Conservation (phyloP, 495 filamentous ascomycete species). For the Trichoderma gamsii region DNA sequence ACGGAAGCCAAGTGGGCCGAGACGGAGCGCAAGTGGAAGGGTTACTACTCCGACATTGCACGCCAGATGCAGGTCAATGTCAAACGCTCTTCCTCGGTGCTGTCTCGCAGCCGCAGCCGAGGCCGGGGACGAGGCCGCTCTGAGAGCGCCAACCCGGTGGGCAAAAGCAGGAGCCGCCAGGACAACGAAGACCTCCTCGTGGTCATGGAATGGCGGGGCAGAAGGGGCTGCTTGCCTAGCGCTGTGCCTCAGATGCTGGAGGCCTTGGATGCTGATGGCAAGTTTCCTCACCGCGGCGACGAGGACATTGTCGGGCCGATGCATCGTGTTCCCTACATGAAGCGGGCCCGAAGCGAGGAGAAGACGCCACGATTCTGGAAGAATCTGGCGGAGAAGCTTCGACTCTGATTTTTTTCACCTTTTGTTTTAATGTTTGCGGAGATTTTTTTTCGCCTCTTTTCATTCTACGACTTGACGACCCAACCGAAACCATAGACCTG, state of each 20-base stretch:
- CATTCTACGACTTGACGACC: constrained; percentile 7
- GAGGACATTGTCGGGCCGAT: constrained; percentile 92
- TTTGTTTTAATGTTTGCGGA: neutral
- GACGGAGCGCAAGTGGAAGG: constrained; percentile 65
- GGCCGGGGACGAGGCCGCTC: constrained; percentile 14
- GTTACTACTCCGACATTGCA: constrained; percentile 54
- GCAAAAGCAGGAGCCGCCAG: neutral
- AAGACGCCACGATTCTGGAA: constrained; percentile 40
- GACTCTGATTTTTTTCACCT: constrained; percentile 21
- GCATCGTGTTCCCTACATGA: constrained; percentile 55
- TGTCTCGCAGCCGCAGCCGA: constrained; percentile 17
- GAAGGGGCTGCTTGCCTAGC: constrained; percentile 38
- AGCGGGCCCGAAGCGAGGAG: constrained; percentile 34
- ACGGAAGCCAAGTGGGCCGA: constrained; percentile 81
- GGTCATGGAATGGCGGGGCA: constrained; percentile 24
- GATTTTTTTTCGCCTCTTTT: neutral
- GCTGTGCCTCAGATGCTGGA: constrained; percentile 45
- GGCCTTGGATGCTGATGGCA: constrained; percentile 53
- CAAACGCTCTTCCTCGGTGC: constrained; percentile 25
- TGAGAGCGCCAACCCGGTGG: constrained; percentile 1
- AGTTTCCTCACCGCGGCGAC: constrained; percentile 82
- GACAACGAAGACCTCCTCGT: constrained; percentile 15
- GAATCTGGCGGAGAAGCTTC: constrained; percentile 39
- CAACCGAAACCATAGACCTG: constrained; percentile 5
- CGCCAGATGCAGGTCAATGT: constrained; percentile 39